phyloP scores from a whole-genome alignment of 2,329 filamentous ascomycete genomes.

The Phialemonium atrogriseum region DNA sequence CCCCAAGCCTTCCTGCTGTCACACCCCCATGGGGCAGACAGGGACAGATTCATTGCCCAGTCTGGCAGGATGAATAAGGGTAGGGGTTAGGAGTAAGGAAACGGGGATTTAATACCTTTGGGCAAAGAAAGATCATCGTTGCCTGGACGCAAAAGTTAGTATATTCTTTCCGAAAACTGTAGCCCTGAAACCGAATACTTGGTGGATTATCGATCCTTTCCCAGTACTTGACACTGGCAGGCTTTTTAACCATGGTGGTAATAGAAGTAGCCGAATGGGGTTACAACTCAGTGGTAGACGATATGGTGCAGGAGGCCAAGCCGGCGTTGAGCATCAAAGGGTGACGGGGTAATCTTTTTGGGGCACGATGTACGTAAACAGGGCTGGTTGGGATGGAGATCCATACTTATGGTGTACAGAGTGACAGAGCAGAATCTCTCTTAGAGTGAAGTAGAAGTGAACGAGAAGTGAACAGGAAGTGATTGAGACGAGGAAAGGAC shows the following conservation, averaged over 20 bases:
- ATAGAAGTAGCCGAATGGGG: no score
- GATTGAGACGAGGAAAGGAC: background rate
- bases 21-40: no score
- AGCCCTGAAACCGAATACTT: background rate
- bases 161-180: background rate
- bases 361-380: background rate
- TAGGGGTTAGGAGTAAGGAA: no score
- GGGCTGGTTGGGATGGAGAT: background rate
- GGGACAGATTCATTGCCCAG: no score
- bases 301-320: no score
- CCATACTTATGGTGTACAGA: no score
- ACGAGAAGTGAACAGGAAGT: slow-evolving; percentile 4
- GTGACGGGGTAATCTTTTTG: no score
- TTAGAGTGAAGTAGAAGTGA: no score
- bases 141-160: slow-evolving; percentile 33
- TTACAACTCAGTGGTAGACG: no score
- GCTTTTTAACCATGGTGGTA: background rate
- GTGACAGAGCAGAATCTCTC: no score
- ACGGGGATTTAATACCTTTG: slow-evolving; percentile 52
- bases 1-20: no score
- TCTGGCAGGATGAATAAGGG: background rate
- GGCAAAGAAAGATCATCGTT: slow-evolving; percentile 58
- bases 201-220: background rate
- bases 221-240: background rate
- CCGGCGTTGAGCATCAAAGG: no score